Percentiles rank a stretch among this genome's conserved stretches.
Conservation (phyloP, 2,329 filamentous ascomycete genomes). For the Cordyceps cateniannulata region DNA sequence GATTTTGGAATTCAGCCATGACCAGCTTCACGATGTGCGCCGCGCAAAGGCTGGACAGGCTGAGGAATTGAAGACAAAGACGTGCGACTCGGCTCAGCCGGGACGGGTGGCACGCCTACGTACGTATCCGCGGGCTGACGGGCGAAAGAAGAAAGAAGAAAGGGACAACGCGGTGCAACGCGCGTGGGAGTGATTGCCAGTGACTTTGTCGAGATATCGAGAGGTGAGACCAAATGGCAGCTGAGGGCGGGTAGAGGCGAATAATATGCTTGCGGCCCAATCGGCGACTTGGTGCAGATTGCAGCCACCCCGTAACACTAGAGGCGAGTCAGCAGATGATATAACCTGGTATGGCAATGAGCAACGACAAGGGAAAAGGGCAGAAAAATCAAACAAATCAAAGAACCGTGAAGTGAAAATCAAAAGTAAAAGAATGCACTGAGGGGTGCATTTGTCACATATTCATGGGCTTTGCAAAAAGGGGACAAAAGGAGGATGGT, state of each 20-base stretch:
- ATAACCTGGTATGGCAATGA: neutral
- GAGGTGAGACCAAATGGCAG: neutral
- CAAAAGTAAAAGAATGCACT: too few species aligned
- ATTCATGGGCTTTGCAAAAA: too few species aligned
- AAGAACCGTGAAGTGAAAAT: neutral
- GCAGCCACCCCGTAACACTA: too few species aligned
- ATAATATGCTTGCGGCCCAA: neutral
- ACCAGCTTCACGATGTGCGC: neutral
- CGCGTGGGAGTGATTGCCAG: neutral
- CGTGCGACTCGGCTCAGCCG: neutral
- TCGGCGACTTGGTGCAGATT: neutral
- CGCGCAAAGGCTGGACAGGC: neutral
- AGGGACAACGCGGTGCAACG: neutral
- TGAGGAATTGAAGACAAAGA: neutral
- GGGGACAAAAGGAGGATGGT: too few species aligned
- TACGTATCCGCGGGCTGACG: neutral
- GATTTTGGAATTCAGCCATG: constrained; percentile 13
- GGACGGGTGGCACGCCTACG: neutral
- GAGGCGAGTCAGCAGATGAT: constrained; percentile 5
- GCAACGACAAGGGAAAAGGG: neutral
- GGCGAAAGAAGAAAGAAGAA: neutral
- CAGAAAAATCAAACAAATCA: neutral
- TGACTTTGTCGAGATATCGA: neutral
- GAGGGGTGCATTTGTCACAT: too few species aligned
- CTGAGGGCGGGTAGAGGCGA: neutral